phyloP scores from a whole-genome alignment of 129 eudicot genomes.

The Ambrosia trifida region DNA sequence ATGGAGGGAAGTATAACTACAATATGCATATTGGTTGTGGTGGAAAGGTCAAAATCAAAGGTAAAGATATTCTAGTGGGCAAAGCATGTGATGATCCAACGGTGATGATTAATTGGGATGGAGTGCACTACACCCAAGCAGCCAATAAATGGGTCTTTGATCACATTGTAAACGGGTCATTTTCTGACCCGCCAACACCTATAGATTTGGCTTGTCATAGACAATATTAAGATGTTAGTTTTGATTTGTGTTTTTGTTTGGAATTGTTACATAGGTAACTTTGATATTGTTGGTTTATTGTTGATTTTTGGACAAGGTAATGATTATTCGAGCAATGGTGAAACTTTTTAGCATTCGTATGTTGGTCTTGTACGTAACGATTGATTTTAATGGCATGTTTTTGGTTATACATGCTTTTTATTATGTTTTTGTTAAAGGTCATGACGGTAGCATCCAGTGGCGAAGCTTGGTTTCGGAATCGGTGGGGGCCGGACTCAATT shows the following conservation, averaged over 20 bases:
- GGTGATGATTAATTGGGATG: conserved; percentile 32
- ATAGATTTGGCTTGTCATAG: conserved; percentile 41
- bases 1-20: conserved; percentile 60
- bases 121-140: conserved; percentile 60
- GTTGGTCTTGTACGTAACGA: no score
- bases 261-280: no score
- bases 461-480: no score
- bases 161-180: conserved; percentile 49
- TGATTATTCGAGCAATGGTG: no score
- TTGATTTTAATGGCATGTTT: no score
- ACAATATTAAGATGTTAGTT: neutral
- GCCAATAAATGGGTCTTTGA: conserved; percentile 59
- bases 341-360: no score
- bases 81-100: conserved; percentile 48
- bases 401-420: no score
- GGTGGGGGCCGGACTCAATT: no score
- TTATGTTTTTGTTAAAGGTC: no score
- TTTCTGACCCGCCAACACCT: conserved; percentile 45
- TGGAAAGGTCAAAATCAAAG: conserved; percentile 45
- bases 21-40: conserved; percentile 55
- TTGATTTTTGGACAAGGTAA: no score
- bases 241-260: neutral
- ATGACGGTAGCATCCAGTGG: no score
- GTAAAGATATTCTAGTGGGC: conserved; percentile 37
- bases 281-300: no score